phyloP scores from a whole-genome alignment of 2,329 filamentous ascomycete genomes.

The Penicillium freii region DNA sequence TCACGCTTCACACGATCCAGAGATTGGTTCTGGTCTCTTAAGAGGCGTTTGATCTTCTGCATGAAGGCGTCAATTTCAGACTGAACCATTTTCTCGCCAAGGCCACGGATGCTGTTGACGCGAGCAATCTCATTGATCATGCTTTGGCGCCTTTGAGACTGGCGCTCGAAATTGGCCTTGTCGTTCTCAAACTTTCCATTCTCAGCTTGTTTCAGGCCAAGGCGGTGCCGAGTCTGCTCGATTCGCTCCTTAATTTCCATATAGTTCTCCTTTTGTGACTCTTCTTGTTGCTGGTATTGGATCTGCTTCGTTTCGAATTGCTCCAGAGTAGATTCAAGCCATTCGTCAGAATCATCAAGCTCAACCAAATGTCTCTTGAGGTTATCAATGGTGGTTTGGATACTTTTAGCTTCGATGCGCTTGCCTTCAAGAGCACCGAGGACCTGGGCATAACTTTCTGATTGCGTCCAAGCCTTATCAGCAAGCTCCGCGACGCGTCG shows the following conservation, averaged over 20 bases:
- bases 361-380: conserved; percentile 72
- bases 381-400: conserved; percentile 68
- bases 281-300: conserved; percentile 62
- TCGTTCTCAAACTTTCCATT: conserved; percentile 77
- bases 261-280: conserved; percentile 64
- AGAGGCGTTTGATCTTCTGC: conserved; percentile 69
- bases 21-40: conserved; percentile 73
- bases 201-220: conserved; percentile 45
- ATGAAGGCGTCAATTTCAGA: conserved; percentile 72
- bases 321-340: conserved; percentile 67
- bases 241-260: conserved; percentile 58
- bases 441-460: conserved; percentile 70
- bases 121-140: conserved; percentile 77
- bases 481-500: conserved; percentile 50
- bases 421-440: conserved; percentile 75
- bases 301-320: conserved; percentile 75
- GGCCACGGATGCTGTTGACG: conserved; percentile 77
- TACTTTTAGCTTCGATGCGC: conserved; percentile 68
- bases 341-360: conserved; percentile 73
- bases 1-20: conserved; percentile 73
- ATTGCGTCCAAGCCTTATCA: conserved; percentile 67
- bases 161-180: conserved; percentile 80
- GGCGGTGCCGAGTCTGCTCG: conserved; percentile 44
- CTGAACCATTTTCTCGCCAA: conserved; percentile 74
- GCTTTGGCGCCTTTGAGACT: conserved; percentile 67